Conservation (phyloP, 225 moss, liverwort and hornwort genomes). For the Antitrichia curtipendula region DNA sequence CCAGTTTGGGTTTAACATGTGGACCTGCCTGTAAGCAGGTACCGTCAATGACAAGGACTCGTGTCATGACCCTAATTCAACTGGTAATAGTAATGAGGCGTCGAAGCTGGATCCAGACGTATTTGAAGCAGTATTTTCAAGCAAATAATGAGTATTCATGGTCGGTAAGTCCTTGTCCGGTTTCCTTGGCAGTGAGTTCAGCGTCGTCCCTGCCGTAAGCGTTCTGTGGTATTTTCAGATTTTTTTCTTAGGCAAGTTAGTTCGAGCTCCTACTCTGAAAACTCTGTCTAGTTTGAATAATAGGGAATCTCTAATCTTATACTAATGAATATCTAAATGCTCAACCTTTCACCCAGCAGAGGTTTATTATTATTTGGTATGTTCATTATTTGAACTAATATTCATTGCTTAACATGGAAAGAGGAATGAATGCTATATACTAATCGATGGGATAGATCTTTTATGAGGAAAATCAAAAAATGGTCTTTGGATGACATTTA, state of each 20-base stretch:
- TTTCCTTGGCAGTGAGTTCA: background rate
- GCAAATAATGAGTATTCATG: background rate
- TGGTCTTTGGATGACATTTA: too few relatives aligned
- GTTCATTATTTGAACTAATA: too few relatives aligned
- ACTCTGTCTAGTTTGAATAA: too few relatives aligned
- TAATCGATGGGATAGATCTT: too few relatives aligned
- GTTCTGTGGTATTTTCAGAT: background rate
- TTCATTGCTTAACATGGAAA: too few relatives aligned
- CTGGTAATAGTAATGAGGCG: background rate
- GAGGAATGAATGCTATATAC: too few relatives aligned
- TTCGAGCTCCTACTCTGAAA: background rate
- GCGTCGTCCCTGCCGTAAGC: background rate
- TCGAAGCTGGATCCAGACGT: rapidly evolving
- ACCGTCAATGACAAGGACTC: background rate
- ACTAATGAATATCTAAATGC: too few relatives aligned
- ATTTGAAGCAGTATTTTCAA: background rate
- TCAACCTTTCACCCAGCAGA: too few relatives aligned
- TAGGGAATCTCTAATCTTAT: too few relatives aligned
- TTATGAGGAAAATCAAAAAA: too few relatives aligned
- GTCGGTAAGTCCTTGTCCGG: background rate
- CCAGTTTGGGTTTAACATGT: background rate
- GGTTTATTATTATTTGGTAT: too few relatives aligned
- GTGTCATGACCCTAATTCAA: background rate
- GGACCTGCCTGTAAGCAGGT: background rate
- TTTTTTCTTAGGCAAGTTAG: background rate